Evolutionary conservation across 192 early-diverging fungal genomes (phyloP).

Genomic region (Podila horticola): DNA sequence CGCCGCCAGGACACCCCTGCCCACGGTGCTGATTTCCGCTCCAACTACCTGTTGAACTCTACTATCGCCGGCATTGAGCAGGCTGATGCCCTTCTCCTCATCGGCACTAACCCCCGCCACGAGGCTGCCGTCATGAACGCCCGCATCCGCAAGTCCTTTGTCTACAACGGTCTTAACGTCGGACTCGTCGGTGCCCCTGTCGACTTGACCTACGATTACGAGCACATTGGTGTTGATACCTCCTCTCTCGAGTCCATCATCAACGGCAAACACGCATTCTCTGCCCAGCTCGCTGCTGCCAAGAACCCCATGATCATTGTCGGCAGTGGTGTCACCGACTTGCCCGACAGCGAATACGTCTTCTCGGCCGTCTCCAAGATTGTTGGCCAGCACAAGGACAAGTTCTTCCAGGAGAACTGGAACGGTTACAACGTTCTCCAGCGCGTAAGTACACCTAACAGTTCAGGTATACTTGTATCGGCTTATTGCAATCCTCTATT

Average conservation of each 20-base stretch:
- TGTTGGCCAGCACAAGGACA: constrained; percentile 71
- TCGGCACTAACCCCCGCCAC: constrained; percentile 96
- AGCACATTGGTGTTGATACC: constrained; percentile 78
- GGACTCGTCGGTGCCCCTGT: constrained; percentile 82
- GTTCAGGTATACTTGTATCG: background rate
- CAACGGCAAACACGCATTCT: constrained; percentile 77
- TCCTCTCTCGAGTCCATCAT: constrained; percentile 76
- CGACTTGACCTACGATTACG: constrained; percentile 92
- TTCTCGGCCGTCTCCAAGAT: constrained; percentile 82
- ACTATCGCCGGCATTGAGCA: constrained; percentile 90
- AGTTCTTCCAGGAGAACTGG: constrained; percentile 81
- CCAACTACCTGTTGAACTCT: constrained; percentile 89
- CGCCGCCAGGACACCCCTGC: constrained; percentile 60
- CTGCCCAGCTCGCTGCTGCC: constrained; percentile 77
- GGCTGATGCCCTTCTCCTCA: constrained; percentile 90
- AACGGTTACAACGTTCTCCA: constrained; percentile 95
- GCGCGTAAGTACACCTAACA: constrained; percentile 61
- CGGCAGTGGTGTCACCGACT: constrained; percentile 83
- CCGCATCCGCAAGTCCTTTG: constrained; percentile 93
- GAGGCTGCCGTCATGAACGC: constrained; percentile 97
- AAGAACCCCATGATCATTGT: constrained; percentile 94
- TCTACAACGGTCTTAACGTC: constrained; percentile 82
- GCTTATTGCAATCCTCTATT: constrained; percentile 8
- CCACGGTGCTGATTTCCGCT: constrained; percentile 81
- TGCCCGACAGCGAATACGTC: constrained; percentile 77